phyloP scores from a whole-genome alignment of 352 stramenopile genomes.

The Phytophthora pistaciae region DNA sequence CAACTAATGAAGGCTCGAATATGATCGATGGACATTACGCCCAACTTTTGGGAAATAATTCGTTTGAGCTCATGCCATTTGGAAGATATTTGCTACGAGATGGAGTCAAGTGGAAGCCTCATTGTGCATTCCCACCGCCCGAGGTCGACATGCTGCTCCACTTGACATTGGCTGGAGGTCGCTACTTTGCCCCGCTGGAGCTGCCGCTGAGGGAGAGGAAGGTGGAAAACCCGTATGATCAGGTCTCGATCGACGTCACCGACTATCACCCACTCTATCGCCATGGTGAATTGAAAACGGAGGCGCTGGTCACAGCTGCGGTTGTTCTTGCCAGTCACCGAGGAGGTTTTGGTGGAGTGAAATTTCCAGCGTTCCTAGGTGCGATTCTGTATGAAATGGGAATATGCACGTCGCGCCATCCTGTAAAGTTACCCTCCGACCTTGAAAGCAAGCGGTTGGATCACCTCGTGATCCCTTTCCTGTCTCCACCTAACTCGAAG shows the following conservation, averaged over 20 bases:
- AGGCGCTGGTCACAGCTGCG: background rate
- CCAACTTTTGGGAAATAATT: too few relatives aligned
- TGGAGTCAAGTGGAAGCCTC: too few relatives aligned
- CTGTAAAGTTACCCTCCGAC: background rate
- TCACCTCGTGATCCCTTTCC: constrained; percentile 1
- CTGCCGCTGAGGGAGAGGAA: background rate
- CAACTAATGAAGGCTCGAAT: too few relatives aligned
- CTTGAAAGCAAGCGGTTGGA: background rate
- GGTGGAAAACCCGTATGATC: background rate
- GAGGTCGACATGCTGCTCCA: background rate
- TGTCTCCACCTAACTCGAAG: background rate
- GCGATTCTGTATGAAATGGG: constrained; percentile 3
- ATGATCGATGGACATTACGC: too few relatives aligned
- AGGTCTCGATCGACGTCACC: background rate
- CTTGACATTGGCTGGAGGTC: background rate
- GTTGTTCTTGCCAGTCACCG: background rate
- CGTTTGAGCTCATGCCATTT: too few relatives aligned
- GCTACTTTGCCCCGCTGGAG: background rate
- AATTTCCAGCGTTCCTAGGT: background rate
- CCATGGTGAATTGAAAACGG: too few relatives aligned
- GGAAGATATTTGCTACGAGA: too few relatives aligned
- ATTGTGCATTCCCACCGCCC: background rate
- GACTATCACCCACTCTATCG: too few relatives aligned
- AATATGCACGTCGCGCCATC: background rate
- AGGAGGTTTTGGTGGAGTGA: background rate